These are phyloP conservation scores for Camillea tinctor DNA, from an alignment of 2,329 filamentous ascomycete genomes.

Conservation along the genomic window DNA sequence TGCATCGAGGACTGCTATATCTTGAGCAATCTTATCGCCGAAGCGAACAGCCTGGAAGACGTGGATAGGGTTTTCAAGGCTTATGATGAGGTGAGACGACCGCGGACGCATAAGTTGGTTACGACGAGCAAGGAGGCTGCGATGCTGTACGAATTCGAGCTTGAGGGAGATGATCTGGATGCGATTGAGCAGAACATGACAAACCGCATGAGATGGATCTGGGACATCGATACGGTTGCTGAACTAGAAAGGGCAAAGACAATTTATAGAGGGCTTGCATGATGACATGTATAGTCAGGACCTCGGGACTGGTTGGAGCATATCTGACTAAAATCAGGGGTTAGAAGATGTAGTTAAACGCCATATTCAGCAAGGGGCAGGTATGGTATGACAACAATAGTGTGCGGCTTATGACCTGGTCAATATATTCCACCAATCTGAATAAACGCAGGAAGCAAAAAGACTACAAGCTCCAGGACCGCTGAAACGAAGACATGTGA, in stretches of 20 bases:
- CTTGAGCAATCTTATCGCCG: conserved; percentile 43
- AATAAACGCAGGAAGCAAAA: no score
- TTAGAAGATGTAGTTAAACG: no score
- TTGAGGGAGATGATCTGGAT: conserved; percentile 35
- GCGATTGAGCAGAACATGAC: conserved; percentile 36
- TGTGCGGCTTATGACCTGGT: no score
- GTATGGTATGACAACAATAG: neutral
- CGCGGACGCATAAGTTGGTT: conserved; percentile 49
- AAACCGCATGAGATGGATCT: conserved; percentile 36
- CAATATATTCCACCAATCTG: no score
- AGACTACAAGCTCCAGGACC: no score
- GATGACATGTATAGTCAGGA: no score
- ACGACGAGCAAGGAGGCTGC: conserved; percentile 47
- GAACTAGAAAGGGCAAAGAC: conserved; percentile 38
- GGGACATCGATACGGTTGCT: conserved; percentile 32
- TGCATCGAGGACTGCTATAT: conserved; percentile 51
- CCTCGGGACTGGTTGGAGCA: neutral
- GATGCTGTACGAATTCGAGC: conserved; percentile 44
- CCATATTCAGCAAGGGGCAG: neutral
- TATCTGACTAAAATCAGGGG: neutral
- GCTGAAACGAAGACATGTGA: no score
- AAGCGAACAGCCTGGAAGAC: conserved; percentile 33
- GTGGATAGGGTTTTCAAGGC: conserved; percentile 47
- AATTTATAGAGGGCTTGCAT: conserved; percentile 27
- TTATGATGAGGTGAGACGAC: conserved; percentile 49